Evolutionary conservation across 2,329 filamentous ascomycete species (phyloP), one percentile per base, ranked within the genome.

Genomic region (Cladophialophora bantiana): DNA sequence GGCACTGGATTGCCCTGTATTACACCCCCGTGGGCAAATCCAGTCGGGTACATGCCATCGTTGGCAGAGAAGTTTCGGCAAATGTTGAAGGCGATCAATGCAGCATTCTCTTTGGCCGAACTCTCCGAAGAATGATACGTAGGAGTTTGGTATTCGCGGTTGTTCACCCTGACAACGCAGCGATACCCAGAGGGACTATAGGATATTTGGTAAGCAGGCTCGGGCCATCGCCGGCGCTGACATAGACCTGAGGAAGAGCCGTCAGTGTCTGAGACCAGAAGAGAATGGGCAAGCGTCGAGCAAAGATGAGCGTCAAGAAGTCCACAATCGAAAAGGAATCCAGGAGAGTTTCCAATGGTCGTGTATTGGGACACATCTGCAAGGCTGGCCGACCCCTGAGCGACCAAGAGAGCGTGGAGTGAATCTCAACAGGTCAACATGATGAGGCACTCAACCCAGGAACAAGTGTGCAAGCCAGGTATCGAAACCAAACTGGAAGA

Each of bases 51-150:
- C 93, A 96, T 97, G 77, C 94, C 94, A 74, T 96, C 93, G 77
- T 97, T 97, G 79, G 96, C 92, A 64, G 93, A 96, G 82, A 97
- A 97, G 84, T 97, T 97, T 71, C 93, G 90, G 84, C 94, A 97
- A 73, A 97, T 95, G 88, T 97, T 94, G 81, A 97, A 98, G 65
- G 94, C 94, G 69, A 93, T 91, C 87, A 96, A 96, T 68, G 94
- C 94, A 32, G 94, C 94, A 75, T 94, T 95, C 42, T 98, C 94
- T 76, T 93, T 92, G 55, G 94, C 94, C 71, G 96, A 84, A 57
- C 87, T 83, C 77, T 94, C 91, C 69, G 90, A 91, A 77, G 91
- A 89, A 81, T 95, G 96, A 70, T 90, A 87, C 42, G 91, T 86
- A 78, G 97, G 93, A 52, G 94, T 97, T 78, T 94, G 92, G 82